Evolutionary conservation across 2,329 filamentous ascomycete genomes (phyloP).

Genomic region (Tolypocladium tropicale): DNA sequence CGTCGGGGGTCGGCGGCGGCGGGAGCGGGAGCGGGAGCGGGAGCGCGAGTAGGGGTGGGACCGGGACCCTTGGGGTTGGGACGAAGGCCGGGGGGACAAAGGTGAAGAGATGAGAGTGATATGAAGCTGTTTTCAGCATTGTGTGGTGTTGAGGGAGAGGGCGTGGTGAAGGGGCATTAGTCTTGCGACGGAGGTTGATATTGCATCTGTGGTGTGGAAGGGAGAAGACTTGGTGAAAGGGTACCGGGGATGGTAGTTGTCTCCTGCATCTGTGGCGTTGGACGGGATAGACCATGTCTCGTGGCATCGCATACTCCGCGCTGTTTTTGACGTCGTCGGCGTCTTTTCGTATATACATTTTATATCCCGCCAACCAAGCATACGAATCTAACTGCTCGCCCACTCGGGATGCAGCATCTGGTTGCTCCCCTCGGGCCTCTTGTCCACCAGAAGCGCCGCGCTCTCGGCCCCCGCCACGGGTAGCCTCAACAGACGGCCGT

Average conservation of each 20-base stretch:
- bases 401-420: slow-evolving; percentile 22
- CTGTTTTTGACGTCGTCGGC: too few relatives aligned
- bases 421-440: slow-evolving; percentile 6
- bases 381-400: not conserved
- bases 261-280: not conserved
- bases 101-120: not conserved
- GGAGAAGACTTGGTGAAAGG: too few relatives aligned
- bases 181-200: too few relatives aligned
- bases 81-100: not conserved
- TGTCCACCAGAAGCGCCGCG: slow-evolving; percentile 5
- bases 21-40: not conserved
- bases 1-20: not conserved
- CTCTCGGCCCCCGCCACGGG: slow-evolving; percentile 6
- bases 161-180: too few relatives aligned
- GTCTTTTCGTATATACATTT: not conserved
- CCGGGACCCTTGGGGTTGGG: not conserved
- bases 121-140: not conserved
- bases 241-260: too few relatives aligned
- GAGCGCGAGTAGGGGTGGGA: not conserved
- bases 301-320: too few relatives aligned
- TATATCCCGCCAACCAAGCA: too few relatives aligned
- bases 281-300: too few relatives aligned
- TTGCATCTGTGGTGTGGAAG: too few relatives aligned
- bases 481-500: slow-evolving; percentile 8
- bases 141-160: not conserved